Conservation (phyloP, 768 basidiomycete genomes). For the Tulasnella sp. region DNA sequence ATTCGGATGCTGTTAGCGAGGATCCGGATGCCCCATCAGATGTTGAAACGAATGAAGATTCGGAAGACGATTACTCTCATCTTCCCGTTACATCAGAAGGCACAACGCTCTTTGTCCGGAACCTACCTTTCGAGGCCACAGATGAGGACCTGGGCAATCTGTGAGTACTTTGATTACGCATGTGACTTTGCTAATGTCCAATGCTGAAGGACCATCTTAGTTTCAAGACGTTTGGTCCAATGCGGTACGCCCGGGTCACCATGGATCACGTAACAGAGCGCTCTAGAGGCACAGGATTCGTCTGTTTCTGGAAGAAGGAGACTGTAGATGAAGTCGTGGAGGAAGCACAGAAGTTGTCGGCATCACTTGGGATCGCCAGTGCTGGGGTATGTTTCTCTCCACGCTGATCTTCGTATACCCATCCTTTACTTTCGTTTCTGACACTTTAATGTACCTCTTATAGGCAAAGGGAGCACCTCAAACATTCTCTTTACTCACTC, state of each 20-base stretch:
- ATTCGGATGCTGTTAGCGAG: slow-evolving; percentile 12
- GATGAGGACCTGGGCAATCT: slow-evolving; percentile 83
- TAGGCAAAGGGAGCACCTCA: slow-evolving; percentile 37
- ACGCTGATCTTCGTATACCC: not conserved
- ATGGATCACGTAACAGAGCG: slow-evolving; percentile 73
- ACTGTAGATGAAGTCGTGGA: slow-evolving; percentile 78
- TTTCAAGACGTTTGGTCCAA: slow-evolving; percentile 82
- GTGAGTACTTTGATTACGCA: slow-evolving; percentile 37
- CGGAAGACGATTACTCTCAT: not conserved
- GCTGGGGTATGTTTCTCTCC: not conserved
- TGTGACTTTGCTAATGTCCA: not conserved
- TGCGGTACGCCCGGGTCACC: slow-evolving; percentile 88
- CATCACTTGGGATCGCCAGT: not conserved
- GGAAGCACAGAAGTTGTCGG: slow-evolving; percentile 46
- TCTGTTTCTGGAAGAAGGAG: slow-evolving; percentile 89
- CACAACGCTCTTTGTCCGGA: slow-evolving; percentile 87
- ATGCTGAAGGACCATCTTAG: slow-evolving; percentile 31
- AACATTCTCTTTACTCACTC: slow-evolving; percentile 86
- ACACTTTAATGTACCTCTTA: not conserved
- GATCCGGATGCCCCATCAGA: not conserved
- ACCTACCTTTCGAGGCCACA: slow-evolving; percentile 82
- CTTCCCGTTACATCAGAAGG: slow-evolving; percentile 71
- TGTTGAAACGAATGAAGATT: not conserved
- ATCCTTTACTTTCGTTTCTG: not conserved
- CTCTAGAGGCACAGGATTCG: slow-evolving; percentile 91